phyloP scores from a whole-genome alignment of 75 land plant genomes.

The Cryptomeria japonica region DNA sequence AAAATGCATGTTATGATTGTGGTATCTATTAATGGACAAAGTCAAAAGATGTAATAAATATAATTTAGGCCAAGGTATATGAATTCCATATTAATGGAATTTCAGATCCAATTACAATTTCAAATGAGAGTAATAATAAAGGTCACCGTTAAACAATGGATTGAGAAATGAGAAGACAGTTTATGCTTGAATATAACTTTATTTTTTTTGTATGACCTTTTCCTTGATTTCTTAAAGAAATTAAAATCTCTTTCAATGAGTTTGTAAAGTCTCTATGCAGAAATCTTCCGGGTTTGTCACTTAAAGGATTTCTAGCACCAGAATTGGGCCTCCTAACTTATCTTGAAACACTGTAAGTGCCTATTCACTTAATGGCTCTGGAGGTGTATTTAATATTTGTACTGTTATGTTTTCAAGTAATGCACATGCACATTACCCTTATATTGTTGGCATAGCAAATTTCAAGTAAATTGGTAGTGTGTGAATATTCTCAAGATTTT shows the following conservation, averaged over 20 bases:
- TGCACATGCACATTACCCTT: background rate
- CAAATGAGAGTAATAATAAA: background rate
- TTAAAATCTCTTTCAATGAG: background rate
- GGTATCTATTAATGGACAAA: background rate
- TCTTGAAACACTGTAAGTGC: slow-evolving; percentile 48
- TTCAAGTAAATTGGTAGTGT: background rate
- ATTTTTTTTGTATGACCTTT: background rate
- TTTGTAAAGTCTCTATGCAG: slow-evolving; percentile 22
- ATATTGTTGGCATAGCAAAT: background rate
- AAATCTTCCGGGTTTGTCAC: slow-evolving; percentile 42
- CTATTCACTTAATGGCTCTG: background rate
- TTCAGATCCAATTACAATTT: background rate
- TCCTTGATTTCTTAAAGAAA: background rate
- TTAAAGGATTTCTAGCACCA: slow-evolving; percentile 56
- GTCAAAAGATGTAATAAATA: background rate
- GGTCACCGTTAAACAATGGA: background rate
- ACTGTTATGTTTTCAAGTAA: background rate
- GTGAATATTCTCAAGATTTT: background rate
- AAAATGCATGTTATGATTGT: background rate
- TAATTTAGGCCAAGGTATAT: slow-evolving; percentile 4
- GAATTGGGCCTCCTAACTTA: slow-evolving; percentile 30
- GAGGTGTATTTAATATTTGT: background rate
- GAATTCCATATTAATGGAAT: background rate
- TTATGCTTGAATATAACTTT: background rate
- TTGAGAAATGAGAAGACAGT: background rate